Evolutionary conservation across 352 stramenopile species (phyloP), one percentile per base, ranked within the genome.

Genomic region (Pythium phragmiticola): DNA sequence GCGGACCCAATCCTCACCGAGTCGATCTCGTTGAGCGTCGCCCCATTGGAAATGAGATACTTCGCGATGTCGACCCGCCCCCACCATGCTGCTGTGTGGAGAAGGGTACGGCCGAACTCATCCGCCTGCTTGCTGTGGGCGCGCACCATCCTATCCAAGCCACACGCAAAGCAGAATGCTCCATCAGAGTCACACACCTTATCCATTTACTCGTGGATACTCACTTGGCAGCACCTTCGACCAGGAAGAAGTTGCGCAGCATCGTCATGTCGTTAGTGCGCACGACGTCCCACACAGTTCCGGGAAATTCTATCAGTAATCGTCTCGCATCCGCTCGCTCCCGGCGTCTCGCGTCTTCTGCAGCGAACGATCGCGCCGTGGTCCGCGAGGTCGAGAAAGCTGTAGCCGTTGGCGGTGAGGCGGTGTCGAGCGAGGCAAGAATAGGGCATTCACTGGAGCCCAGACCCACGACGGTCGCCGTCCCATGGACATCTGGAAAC

Each of bases 41-140:
- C 84, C 7, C 82, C 80, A 50, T 78, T 60, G 0, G 57, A 34
- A 13, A 90, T 52, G 33, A 93, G 61, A 43, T 84, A 80, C 46
- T 73, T 46, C 28, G 75, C 66, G 0, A 77, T 69, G 0, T 60
- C 49, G 1, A 12, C 3, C 1, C 41, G 21, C 36, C 33, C 59
- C 23, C 69, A 89, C 82, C 79, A 93, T 5, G 78, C 76, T 2
- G 84, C 82, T 7, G 65, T 84, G 57, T 93, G 84, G 17, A 93
- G 66, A 33, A 91, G 46, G 12, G 82, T 84, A 5, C 82, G 78
- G 0, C 82, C 73, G n/a, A 76, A 81, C 42, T 93, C 78, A 2
- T 72, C 63, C 12, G 53, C 51, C 9, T 75, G 61, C 8, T 82
- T 78, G 12, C 77, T 75, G 37, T 84, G 76, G 8, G 69, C 62